Evolutionary conservation across 2,329 filamentous ascomycete species (phyloP).

Genomic region (Talaromyces sp.): DNA sequence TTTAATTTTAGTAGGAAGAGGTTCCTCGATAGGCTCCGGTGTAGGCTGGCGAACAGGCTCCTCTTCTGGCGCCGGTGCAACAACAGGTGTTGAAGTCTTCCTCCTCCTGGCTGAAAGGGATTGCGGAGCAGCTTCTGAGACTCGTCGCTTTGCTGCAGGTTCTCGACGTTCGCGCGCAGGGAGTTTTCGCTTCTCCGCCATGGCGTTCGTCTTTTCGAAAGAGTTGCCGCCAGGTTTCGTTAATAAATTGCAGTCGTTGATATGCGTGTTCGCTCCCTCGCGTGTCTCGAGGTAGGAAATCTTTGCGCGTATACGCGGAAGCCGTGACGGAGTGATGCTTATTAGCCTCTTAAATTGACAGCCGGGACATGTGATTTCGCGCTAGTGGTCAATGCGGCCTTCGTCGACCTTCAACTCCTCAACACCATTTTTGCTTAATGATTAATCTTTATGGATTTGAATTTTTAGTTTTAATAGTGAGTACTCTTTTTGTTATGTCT

Average conservation of each 20-base stretch:
- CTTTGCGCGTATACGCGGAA: neutral
- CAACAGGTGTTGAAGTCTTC: slow-evolving; percentile 28
- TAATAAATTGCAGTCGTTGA: neutral
- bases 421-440: neutral
- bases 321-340: neutral
- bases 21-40: slow-evolving; percentile 29
- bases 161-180: slow-evolving; percentile 40
- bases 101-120: slow-evolving; percentile 26
- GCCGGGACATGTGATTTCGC: neutral
- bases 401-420: neutral
- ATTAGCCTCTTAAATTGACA: neutral
- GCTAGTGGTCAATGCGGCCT: neutral
- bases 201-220: slow-evolving; percentile 11
- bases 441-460: neutral
- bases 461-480: neutral
- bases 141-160: slow-evolving; percentile 38
- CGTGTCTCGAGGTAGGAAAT: neutral
- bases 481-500: neutral
- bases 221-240: neutral
- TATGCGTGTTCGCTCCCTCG: neutral
- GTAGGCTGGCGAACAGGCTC: slow-evolving; percentile 19
- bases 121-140: slow-evolving; percentile 32
- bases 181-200: slow-evolving; percentile 41
- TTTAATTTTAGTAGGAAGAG: slow-evolving; percentile 48
- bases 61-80: slow-evolving; percentile 20